Conservation (phyloP, 2,329 filamentous ascomycete genomes). For the Microdochium paspali region DNA sequence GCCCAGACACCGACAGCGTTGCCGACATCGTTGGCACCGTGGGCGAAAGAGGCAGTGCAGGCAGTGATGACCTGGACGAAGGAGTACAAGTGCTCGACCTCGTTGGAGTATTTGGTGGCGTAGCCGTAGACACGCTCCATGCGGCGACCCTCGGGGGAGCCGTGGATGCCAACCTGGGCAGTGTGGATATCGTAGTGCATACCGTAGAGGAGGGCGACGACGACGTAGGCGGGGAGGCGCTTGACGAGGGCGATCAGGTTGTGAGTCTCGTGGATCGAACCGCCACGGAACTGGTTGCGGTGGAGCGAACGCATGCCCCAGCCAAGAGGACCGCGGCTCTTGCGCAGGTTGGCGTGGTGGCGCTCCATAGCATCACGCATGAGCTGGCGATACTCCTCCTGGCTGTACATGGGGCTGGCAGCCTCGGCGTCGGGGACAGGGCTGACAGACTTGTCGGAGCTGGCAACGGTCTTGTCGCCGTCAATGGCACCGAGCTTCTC, state of each 20-base stretch:
- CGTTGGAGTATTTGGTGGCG: slow-evolving; percentile 58
- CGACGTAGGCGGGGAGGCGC: slow-evolving; percentile 60
- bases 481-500: slow-evolving; percentile 7
- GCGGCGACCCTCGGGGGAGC: slow-evolving; percentile 63
- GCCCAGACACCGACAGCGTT: slow-evolving; percentile 64
- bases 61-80: slow-evolving; percentile 59
- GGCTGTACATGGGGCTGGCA: slow-evolving; percentile 14
- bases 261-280: slow-evolving; percentile 63
- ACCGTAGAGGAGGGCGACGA: slow-evolving; percentile 60
- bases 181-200: slow-evolving; percentile 75
- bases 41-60: slow-evolving; percentile 64
- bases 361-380: slow-evolving; percentile 44
- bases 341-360: slow-evolving; percentile 54
- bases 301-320: slow-evolving; percentile 76
- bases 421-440: slow-evolving; percentile 29
- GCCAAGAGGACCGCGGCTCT: slow-evolving; percentile 58
- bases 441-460: slow-evolving; percentile 12
- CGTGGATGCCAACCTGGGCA: slow-evolving; percentile 59
- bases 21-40: slow-evolving; percentile 70
- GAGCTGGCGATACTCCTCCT: slow-evolving; percentile 53
- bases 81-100: slow-evolving; percentile 61
- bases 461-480: slow-evolving; percentile 21
- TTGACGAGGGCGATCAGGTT: slow-evolving; percentile 57
- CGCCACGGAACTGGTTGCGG: slow-evolving; percentile 63
- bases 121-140: slow-evolving; percentile 59